Evolutionary conservation across 2,329 filamentous ascomycete genomes (phyloP).

Genomic region (Monosporascus ibericus): DNA sequence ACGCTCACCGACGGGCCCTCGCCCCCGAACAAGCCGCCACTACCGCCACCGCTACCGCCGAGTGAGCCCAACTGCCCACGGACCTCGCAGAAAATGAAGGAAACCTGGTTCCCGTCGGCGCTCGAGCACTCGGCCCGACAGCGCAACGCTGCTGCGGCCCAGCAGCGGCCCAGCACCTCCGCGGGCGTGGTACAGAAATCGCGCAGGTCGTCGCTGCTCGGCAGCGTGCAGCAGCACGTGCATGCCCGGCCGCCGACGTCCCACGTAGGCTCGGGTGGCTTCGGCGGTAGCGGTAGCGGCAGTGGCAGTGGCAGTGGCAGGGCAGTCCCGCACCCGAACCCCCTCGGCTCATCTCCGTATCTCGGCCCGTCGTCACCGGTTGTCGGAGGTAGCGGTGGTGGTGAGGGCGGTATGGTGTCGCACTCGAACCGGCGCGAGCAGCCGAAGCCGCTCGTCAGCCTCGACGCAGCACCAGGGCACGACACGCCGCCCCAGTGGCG

Average conservation of each 20-base stretch:
- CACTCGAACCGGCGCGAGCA: conserved; percentile 18
- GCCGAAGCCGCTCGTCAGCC: conserved; percentile 23
- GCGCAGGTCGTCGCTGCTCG: conserved; percentile 7
- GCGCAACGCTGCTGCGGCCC: conserved; percentile 13
- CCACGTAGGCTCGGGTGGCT: not conserved
- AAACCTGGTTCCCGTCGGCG: conserved; percentile 32
- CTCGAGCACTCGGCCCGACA: conserved; percentile 23
- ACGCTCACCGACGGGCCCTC: conserved; percentile 53
- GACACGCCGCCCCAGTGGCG: conserved; percentile 23
- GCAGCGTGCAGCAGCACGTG: conserved; percentile 6
- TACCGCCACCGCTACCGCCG: conserved; percentile 4
- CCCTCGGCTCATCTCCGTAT: conserved; percentile 13
- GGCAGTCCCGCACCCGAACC: conserved; percentile 8
- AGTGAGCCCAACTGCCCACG: conserved; percentile 20
- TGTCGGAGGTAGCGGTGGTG: no score
- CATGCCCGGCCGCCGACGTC: conserved; percentile 1
- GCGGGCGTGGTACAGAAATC: conserved; percentile 7
- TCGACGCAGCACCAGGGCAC: conserved; percentile 10
- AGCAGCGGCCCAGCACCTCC: conserved; percentile 18
- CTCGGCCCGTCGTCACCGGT: not conserved
- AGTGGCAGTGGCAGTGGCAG: not conserved
- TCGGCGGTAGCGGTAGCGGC: not conserved
- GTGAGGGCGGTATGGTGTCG: conserved; percentile 3
- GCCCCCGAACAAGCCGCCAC: conserved; percentile 40
- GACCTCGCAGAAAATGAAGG: conserved; percentile 4